phyloP scores from a whole-genome alignment of 73 alveolate species.

The Paraurostyla sp. region DNA sequence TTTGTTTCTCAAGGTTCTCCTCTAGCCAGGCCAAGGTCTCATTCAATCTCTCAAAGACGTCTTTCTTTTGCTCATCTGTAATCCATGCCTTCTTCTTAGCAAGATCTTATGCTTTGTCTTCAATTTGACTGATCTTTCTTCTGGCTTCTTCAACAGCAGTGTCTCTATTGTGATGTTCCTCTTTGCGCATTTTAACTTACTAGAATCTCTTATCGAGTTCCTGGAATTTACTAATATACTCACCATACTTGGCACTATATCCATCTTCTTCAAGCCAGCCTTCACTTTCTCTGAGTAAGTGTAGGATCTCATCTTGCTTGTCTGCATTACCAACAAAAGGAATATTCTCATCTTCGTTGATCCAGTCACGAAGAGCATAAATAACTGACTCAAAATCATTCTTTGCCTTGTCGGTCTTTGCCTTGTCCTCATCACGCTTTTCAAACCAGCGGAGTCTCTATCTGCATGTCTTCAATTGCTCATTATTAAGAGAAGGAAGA shows the following conservation, averaged over 20 bases:
- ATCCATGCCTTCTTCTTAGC: constrained; percentile 12
- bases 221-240: neutral
- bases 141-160: neutral
- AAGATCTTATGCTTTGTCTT: neutral
- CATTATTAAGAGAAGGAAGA: constrained; percentile 2
- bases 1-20: constrained; percentile 21
- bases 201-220: neutral
- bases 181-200: neutral
- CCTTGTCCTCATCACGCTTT: constrained; percentile 47
- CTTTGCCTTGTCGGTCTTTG: constrained; percentile 60
- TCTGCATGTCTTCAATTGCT: constrained; percentile 47
- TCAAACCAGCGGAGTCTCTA: constrained; percentile 46
- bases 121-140: neutral
- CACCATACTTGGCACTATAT: constrained; percentile 15
- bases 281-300: constrained; percentile 50
- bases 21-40: constrained; percentile 27
- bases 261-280: constrained; percentile 74
- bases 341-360: constrained; percentile 60
- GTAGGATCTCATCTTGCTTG: constrained; percentile 35
- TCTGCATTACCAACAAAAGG: constrained; percentile 25
- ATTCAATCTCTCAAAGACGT: neutral
- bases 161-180: neutral
- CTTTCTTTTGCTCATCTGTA: constrained; percentile 27
- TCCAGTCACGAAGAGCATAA: constrained; percentile 69
- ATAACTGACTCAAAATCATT: constrained; percentile 67